Evolutionary conservation across 2,329 filamentous ascomycete species (phyloP).

Genomic region (Aspergillus tubingensis): DNA sequence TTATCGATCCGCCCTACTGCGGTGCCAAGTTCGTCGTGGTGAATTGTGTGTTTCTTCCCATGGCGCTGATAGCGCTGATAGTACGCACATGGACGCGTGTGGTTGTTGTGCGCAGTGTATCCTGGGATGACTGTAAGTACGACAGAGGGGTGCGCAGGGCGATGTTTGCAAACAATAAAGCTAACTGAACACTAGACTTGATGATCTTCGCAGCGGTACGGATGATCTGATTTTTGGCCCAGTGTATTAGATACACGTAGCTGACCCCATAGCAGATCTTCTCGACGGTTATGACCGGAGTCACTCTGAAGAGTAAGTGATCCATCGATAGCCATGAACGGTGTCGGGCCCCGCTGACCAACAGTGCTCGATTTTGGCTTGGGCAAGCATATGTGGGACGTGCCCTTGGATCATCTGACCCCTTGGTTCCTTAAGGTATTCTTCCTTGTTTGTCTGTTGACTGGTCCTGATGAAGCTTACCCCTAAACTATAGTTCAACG

Average conservation of each 20-base stretch:
- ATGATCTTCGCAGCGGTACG: conserved; percentile 29
- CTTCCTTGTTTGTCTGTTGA: no score
- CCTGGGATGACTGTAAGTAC: conserved; percentile 31
- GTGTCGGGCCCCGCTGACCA: neutral
- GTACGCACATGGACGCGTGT: conserved; percentile 30
- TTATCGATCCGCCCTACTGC: conserved; percentile 28
- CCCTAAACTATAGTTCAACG: conserved; percentile 22
- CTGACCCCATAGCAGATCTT: conserved; percentile 17
- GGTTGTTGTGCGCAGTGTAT: conserved; percentile 28
- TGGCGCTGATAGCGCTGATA: conserved; percentile 23
- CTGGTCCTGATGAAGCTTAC: neutral
- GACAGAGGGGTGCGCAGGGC: neutral
- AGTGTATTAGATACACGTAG: neutral
- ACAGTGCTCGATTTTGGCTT: conserved; percentile 32
- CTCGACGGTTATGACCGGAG: conserved; percentile 24
- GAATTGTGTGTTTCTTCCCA: conserved; percentile 30
- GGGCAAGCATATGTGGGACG: conserved; percentile 34
- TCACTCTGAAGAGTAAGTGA: conserved; percentile 28
- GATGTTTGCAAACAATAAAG: neutral
- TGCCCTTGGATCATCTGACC: conserved; percentile 20
- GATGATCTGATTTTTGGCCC: neutral
- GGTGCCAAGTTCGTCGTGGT: conserved; percentile 29
- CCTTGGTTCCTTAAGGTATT: conserved; percentile 28
- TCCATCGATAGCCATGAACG: neutral
- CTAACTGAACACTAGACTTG: conserved; percentile 17